Percentiles rank a stretch among this genome's conserved stretches.
These are phyloP conservation scores for Starmerella lactis-condensi DNA, from an alignment of 805 yeast species.

Conservation along the genomic window DNA sequence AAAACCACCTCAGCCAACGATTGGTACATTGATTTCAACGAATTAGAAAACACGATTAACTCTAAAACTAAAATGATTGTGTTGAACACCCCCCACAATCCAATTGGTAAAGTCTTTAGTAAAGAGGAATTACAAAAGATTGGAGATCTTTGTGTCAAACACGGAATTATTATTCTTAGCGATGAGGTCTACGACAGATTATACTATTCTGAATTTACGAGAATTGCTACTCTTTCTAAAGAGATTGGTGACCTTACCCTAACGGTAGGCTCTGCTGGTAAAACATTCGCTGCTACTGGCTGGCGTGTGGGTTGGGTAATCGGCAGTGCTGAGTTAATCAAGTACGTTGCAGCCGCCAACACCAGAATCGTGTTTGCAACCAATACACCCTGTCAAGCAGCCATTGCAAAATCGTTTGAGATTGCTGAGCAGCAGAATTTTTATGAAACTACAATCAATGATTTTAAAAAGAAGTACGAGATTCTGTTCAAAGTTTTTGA, in stretches of 20 bases:
- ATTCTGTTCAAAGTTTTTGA: constrained; percentile 65
- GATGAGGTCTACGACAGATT: constrained; percentile 94
- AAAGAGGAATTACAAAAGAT: constrained; percentile 53
- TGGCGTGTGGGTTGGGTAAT: constrained; percentile 97
- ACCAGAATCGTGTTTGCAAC: constrained; percentile 84
- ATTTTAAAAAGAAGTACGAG: constrained; percentile 53
- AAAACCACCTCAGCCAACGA: constrained; percentile 61
- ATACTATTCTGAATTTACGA: constrained; percentile 54
- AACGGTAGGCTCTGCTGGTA: constrained; percentile 94
- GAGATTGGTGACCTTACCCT: constrained; percentile 63
- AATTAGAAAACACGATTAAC: constrained; percentile 52
- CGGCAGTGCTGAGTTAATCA: constrained; percentile 65
- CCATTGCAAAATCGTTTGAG: constrained; percentile 59
- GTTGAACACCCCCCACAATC: constrained; percentile 89
- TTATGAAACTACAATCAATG: constrained; percentile 48
- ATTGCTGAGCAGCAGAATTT: constrained; percentile 45
- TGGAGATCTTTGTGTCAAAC: constrained; percentile 68
- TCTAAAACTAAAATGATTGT: constrained; percentile 69
- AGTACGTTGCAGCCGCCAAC: constrained; percentile 73
- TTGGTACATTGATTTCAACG: constrained; percentile 71
- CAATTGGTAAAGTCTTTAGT: constrained; percentile 78
- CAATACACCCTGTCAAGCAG: constrained; percentile 86
- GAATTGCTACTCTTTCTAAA: constrained; percentile 68
- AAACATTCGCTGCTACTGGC: constrained; percentile 96
- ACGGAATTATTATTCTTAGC: constrained; percentile 64